Percentiles rank a stretch among this genome's conserved stretches.
Conservation (phyloP, 2,329 filamentous ascomycete species). For the Amylocarpus encephaloides region DNA sequence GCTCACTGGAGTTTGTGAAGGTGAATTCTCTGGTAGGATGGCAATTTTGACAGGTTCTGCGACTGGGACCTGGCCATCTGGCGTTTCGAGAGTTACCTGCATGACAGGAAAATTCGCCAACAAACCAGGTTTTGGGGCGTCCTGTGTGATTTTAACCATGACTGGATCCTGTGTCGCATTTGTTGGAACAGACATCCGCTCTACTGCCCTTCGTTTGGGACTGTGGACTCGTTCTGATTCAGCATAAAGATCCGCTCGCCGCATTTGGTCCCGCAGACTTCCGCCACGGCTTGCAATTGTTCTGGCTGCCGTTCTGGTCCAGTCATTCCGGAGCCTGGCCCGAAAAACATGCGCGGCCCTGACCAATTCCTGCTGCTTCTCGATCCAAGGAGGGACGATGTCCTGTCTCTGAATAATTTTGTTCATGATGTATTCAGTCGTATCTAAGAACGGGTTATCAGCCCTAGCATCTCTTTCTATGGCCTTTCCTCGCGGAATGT, state of each 20-base stretch:
- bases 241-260: conserved; percentile 65
- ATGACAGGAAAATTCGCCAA: conserved; percentile 4
- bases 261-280: conserved; percentile 65
- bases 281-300: conserved; percentile 75
- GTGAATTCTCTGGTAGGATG: conserved; percentile 5
- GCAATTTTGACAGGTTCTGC: not conserved
- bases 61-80: conserved; percentile 7
- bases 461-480: conserved; percentile 77
- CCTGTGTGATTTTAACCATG: conserved; percentile 41
- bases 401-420: conserved; percentile 97
- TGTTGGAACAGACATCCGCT: conserved; percentile 42
- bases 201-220: conserved; percentile 43
- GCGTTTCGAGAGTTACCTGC: conserved; percentile 17
- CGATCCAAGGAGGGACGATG: conserved; percentile 95
- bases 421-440: conserved; percentile 97
- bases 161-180: conserved; percentile 43
- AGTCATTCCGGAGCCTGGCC: conserved; percentile 68
- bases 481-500: conserved; percentile 73
- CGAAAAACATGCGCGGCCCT: conserved; percentile 66
- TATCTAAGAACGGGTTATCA: conserved; percentile 86
- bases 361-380: conserved; percentile 89
- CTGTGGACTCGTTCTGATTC: conserved; percentile 64
- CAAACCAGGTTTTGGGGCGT: conserved; percentile 22
- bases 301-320: conserved; percentile 75
- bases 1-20: conserved; percentile 4